Evolutionary conservation across 169 alveolate genomes (phyloP), one percentile per base, ranked within the genome.

Genomic region (Cryptosporidium felis): DNA sequence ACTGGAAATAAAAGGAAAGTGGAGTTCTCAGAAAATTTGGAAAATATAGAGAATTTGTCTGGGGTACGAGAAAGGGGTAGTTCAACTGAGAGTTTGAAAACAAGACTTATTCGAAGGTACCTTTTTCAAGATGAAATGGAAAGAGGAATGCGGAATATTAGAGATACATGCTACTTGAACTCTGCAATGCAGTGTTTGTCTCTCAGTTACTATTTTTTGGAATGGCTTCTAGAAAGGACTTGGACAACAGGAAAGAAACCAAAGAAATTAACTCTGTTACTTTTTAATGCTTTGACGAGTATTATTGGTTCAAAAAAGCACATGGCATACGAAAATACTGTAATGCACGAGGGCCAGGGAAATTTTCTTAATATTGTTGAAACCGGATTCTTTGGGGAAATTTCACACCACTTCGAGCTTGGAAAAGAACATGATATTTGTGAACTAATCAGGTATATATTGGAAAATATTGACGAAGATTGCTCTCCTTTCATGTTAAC

Each of bases 161-260:
- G 89, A 9, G 60, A 81, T 62, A 81, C 89, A 3, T 81, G 89
- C 45, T 81, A 81, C 53, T 51, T 81, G 30, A 81, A 81, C 40
- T 65, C 89, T 10, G 74, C 47, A 30, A 40, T 81, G 23, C 89
- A 81, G 51, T 81, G 89, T n/a, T 62, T 81, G n/a, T 28, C 74
- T 10, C 38, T 53, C 23, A 74, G 67, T 36, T 74, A 34, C 16
- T 53, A 49, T 38, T 74, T 74, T 14, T 2, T 74, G 0, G 65
- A 51, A 16, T 74, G 85, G 85, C 59, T 74, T 21, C 28, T n/a
- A 5, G 46, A 74, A 32, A 23, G 36, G 16, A 74, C n/a, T n/a
- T n/a, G n/a, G n/a, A n/a, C n/a, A n/a, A n/a, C n/a, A n/a, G n/a
- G n/a, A n/a, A n/a, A n/a, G 5, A 40, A 40, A 9, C 36, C 80